Base-by-base conservation (phyloP, 208 protist species). In the Trypanosoma boissoni region DNA sequence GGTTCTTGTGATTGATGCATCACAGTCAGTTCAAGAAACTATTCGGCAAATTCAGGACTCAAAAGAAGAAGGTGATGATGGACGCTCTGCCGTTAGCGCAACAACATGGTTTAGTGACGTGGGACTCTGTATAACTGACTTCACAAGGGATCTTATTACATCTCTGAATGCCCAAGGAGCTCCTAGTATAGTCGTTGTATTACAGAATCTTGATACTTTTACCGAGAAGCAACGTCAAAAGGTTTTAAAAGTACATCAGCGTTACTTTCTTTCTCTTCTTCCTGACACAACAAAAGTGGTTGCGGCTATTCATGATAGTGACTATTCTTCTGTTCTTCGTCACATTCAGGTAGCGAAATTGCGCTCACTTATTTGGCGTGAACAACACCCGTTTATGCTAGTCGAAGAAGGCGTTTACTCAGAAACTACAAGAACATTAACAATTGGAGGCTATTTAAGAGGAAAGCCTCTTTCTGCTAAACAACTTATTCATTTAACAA, bases 51-150 rank as follows among this genome's bases (percentile, higher is more conserved):
- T 92, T n/a, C 75, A 88, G 52, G 74, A 80, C 10, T 16, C 56
- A 18, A 56, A 31, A n/a, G 54, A 60, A 8, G 36, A 49, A 12
- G 43, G 49, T 49, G 45, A 62, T 4, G 75, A 54, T 74, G 49
- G 32, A 28, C 12, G 65, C 59, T 42, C 71, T 6, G 56, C 68
- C 21, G 81, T 72, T 0, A 86, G 75, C 37, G 82, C 74, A 16
- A 86, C 81, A 20, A 92, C 84, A 0, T 95, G 88, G 85, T 92
- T 85, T 68, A 86, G 78, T 43, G 85, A 95, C 45, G 65, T 91
- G 41, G 88, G 88, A 1, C 48, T 95, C 2, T 95, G 88, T 56
- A 91, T 95, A 57, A 95, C 88, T 0, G 84, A 91, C 36, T 91
- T 82, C 62, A 95, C 88, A 12, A 83, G 88, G 42, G 78, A 88